A percentile compares a stretch with the other conserved stretches of the same genome.
These are phyloP conservation scores for Immersiella caudata DNA, from an alignment of 495 filamentous ascomycete genomes.

Conservation along the genomic window DNA sequence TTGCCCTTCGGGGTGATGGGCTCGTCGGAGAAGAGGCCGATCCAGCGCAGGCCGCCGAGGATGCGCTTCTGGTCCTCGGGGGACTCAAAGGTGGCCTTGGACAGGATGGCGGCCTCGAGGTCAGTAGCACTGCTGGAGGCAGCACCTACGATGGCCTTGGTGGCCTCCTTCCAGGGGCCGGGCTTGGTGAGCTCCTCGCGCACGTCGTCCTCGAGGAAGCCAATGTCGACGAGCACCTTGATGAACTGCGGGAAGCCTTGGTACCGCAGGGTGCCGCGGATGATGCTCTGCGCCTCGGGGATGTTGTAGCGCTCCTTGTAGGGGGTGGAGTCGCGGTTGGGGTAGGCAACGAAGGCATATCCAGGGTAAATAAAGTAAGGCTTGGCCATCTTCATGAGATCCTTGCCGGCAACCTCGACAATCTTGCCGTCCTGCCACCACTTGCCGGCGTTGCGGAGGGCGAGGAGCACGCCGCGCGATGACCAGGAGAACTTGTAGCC, in stretches of 20 bases:
- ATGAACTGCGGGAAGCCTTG: conserved; percentile 87
- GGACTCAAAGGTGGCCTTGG: conserved; percentile 71
- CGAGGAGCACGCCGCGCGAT: conserved; percentile 83
- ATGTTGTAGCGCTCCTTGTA: conserved; percentile 90
- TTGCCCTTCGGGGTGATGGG: conserved; percentile 73
- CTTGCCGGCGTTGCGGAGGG: conserved; percentile 80
- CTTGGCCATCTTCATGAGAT: conserved; percentile 85
- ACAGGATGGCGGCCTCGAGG: conserved; percentile 69
- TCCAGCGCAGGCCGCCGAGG: conserved; percentile 76
- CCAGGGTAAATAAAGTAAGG: conserved; percentile 90
- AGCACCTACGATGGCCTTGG: conserved; percentile 70
- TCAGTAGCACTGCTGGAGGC: conserved; percentile 64
- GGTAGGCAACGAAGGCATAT: conserved; percentile 89
- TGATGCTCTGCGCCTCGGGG: conserved; percentile 76
- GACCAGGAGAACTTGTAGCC: conserved; percentile 95
- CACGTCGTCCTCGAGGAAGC: conserved; percentile 74
- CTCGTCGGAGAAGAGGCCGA: conserved; percentile 83
- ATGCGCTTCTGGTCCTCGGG: conserved; percentile 77
- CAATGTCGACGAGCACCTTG: conserved; percentile 81
- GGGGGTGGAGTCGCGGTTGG: conserved; percentile 85
- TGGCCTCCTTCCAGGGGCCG: conserved; percentile 79
- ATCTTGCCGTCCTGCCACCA: conserved; percentile 80
- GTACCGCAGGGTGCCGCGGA: conserved; percentile 78
- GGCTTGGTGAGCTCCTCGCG: conserved; percentile 62
- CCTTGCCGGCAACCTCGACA: conserved; percentile 57